Conservation (phyloP, 371 early-diverging fungal species). For the Furculomyces boomerangus region DNA sequence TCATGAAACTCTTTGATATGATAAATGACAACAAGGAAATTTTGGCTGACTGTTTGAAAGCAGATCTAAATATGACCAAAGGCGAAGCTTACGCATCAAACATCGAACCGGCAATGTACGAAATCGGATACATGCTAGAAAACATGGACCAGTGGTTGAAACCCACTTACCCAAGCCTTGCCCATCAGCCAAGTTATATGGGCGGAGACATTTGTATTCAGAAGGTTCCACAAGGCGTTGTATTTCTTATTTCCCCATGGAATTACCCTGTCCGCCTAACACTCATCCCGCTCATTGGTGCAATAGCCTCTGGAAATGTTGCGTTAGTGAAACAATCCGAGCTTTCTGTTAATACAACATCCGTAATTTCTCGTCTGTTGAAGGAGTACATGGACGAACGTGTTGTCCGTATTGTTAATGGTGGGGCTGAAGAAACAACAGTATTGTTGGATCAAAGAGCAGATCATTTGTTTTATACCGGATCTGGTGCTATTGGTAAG, state of each 20-base stretch:
- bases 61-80: constrained; percentile 42
- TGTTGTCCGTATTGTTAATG: constrained; percentile 52
- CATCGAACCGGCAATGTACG: constrained; percentile 33
- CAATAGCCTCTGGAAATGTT: constrained; percentile 85
- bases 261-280: constrained; percentile 66
- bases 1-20: constrained; percentile 36
- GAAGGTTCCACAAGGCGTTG: constrained; percentile 63
- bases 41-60: constrained; percentile 39
- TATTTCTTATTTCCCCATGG: constrained; percentile 61
- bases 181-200: constrained; percentile 20
- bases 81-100: constrained; percentile 21
- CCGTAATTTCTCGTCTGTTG: constrained; percentile 37
- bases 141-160: constrained; percentile 40
- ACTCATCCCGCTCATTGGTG: constrained; percentile 58
- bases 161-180: constrained; percentile 26
- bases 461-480: constrained; percentile 83
- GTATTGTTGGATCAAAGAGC: constrained; percentile 44
- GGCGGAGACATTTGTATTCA: constrained; percentile 27
- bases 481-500: constrained; percentile 55
- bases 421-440: constrained; percentile 61
- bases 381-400: constrained; percentile 51
- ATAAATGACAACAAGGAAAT: constrained; percentile 42
- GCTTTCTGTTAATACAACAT: constrained; percentile 48
- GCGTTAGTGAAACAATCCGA: constrained; percentile 83
- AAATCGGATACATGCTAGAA: constrained; percentile 38